Conservation (phyloP, 345 rosid genomes). For the Populus davidiana region DNA sequence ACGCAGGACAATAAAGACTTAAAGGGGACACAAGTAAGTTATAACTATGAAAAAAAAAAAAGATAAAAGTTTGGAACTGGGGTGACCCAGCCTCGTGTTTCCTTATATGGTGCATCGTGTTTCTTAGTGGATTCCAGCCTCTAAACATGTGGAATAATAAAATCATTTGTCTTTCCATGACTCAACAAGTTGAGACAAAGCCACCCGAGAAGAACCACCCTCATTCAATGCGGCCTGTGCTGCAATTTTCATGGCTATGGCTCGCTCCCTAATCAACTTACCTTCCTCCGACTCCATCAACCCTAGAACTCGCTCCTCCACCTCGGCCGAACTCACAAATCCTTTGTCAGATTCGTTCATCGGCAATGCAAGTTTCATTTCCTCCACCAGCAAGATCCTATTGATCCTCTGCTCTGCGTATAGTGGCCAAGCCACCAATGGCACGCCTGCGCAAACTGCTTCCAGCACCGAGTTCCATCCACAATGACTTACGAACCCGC, state of each 20-base stretch:
- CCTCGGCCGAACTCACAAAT: slow-evolving; percentile 32
- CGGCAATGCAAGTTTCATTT: slow-evolving; percentile 46
- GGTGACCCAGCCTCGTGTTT: no score
- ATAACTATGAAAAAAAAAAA: no score
- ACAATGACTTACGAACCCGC: slow-evolving; percentile 65
- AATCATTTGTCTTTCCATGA: slow-evolving; percentile 4
- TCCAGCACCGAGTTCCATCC: slow-evolving; percentile 72
- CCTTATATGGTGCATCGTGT: no score
- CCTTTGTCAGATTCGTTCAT: slow-evolving; percentile 41
- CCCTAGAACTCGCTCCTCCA: slow-evolving; percentile 34
- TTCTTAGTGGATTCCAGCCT: no score
- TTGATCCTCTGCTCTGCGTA: slow-evolving; percentile 43
- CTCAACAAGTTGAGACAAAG: slow-evolving; percentile 13
- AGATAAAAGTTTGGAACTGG: no score
- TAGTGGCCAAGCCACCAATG: slow-evolving; percentile 49
- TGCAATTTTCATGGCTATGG: slow-evolving; percentile 7
- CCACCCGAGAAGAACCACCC: slow-evolving; percentile 25
- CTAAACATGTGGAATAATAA: no score
- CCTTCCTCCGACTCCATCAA: slow-evolving; percentile 34
- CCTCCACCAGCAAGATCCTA: slow-evolving; percentile 45
- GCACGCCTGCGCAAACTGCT: slow-evolving; percentile 47
- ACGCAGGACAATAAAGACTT: no score
- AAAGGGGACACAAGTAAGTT: no score
- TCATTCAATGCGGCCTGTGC: slow-evolving; percentile 16
- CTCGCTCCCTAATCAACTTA: slow-evolving; percentile 15